Conservation (phyloP, 176 grass and related monocot genomes). For the Tuctoria greenei region DNA sequence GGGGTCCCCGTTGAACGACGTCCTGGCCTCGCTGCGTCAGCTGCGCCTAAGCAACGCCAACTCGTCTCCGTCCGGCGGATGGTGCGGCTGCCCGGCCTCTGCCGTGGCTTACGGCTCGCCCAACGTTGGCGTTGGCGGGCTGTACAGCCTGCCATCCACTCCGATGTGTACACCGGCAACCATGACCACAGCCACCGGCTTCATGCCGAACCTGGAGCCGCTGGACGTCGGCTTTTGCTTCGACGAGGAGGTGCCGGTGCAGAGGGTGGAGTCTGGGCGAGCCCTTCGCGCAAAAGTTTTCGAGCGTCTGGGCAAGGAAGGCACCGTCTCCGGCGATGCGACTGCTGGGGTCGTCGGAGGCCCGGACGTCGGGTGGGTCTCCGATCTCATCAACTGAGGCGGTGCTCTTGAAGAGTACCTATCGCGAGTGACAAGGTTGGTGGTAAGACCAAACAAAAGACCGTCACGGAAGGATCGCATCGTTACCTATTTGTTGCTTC, state of each 20-base stretch:
- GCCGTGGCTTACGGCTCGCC: slow-evolving; percentile 41
- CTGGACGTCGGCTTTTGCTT: background rate
- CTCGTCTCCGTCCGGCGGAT: slow-evolving; percentile 45
- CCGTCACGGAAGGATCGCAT: background rate
- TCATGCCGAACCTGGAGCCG: slow-evolving; percentile 39
- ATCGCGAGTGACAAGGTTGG: background rate
- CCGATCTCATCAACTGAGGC: slow-evolving; percentile 69
- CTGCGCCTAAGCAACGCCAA: slow-evolving; percentile 61
- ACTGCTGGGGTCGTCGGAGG: background rate
- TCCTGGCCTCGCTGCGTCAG: slow-evolving; percentile 60
- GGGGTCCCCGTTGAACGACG: slow-evolving; percentile 56
- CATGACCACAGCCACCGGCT: background rate
- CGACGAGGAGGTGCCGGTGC: slow-evolving; percentile 46
- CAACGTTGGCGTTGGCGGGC: slow-evolving; percentile 9
- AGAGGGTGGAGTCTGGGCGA: slow-evolving; percentile 84
- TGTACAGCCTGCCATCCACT: slow-evolving; percentile 69
- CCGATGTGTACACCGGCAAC: background rate
- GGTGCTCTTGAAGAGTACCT: background rate
- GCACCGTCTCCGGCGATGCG: background rate
- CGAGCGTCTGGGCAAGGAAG: slow-evolving; percentile 64
- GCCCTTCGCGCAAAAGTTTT: slow-evolving; percentile 70
- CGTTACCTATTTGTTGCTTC: slow-evolving; percentile 31
- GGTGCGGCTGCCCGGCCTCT: slow-evolving; percentile 27
- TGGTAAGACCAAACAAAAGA: background rate
- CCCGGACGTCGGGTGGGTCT: slow-evolving; percentile 77